These are phyloP conservation scores for Tetracladium maxilliforme DNA, from an alignment of 2,329 filamentous ascomycete genomes.

Conservation along the genomic window DNA sequence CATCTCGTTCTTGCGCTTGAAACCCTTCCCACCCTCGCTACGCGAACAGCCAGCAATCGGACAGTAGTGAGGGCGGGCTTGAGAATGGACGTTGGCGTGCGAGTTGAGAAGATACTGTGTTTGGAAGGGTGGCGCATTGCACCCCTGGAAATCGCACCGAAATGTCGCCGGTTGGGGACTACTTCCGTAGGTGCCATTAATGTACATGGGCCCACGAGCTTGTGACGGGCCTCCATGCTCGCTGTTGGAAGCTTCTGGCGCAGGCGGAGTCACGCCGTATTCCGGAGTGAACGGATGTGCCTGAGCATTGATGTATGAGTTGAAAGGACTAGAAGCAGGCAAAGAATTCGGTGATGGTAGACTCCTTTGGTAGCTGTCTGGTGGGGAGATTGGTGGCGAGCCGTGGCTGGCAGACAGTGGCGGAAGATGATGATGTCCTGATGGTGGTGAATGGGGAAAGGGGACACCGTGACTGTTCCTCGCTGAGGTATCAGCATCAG, in stretches of 20 bases:
- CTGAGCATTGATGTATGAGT: too few relatives aligned
- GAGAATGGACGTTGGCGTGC: slow-evolving; percentile 59
- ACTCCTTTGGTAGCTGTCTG: too few relatives aligned
- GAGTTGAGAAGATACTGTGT: slow-evolving; percentile 57
- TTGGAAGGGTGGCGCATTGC: slow-evolving; percentile 59
- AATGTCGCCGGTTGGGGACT: too few relatives aligned
- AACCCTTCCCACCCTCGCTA: slow-evolving; percentile 49
- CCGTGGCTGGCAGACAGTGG: too few relatives aligned
- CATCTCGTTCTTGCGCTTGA: slow-evolving; percentile 63
- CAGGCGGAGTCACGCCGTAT: slow-evolving; percentile 3
- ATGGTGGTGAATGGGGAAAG: too few relatives aligned
- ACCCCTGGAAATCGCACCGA: slow-evolving; percentile 34
- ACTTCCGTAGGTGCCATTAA: slow-evolving; percentile 10
- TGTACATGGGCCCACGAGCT: slow-evolving; percentile 8
- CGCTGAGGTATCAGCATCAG: too few relatives aligned
- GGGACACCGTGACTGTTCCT: too few relatives aligned
- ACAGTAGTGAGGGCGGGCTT: slow-evolving; percentile 50
- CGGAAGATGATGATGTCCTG: too few relatives aligned
- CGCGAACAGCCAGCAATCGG: slow-evolving; percentile 46
- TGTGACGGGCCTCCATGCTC: slow-evolving; percentile 10
- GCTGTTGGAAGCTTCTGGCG: slow-evolving; percentile 5
- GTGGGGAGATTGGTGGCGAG: too few relatives aligned
- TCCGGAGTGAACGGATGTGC: too few relatives aligned
- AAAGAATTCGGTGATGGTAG: too few relatives aligned
- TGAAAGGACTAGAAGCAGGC: too few relatives aligned